A percentile compares a stretch with the other conserved stretches of the same genome.
These are phyloP conservation scores for Teunomyces stri DNA, from an alignment of 805 yeast genomes.

Conservation along the genomic window DNA sequence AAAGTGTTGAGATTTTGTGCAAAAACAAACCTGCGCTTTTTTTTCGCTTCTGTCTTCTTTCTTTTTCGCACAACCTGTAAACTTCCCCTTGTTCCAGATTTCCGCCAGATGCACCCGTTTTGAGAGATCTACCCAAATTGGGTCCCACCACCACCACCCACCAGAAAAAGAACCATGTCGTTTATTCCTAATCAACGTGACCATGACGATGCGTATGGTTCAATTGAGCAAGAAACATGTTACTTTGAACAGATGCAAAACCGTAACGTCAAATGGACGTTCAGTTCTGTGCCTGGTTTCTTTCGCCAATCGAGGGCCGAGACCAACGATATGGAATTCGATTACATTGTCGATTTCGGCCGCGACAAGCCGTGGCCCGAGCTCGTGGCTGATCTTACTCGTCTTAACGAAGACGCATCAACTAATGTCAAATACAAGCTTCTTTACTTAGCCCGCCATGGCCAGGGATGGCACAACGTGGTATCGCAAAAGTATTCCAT, in stretches of 20 bases:
- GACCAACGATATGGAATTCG: slow-evolving; percentile 23
- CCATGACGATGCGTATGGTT: slow-evolving; percentile 32
- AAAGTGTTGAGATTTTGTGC: slow-evolving; percentile 3
- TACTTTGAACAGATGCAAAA: slow-evolving; percentile 11
- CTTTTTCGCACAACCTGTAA: background rate
- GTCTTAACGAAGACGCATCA: slow-evolving; percentile 13
- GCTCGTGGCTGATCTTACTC: slow-evolving; percentile 10
- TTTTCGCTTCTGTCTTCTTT: no score
- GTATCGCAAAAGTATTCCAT: slow-evolving; percentile 21
- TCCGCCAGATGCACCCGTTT: background rate
- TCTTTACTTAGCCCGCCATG: slow-evolving; percentile 25
- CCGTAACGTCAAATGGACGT: slow-evolving; percentile 15
- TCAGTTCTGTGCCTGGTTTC: slow-evolving; percentile 24
- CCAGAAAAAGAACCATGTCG: background rate
- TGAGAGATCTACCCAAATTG: background rate
- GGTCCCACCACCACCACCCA: no score
- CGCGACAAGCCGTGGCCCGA: slow-evolving; percentile 17
- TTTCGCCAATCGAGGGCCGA: slow-evolving; percentile 19
- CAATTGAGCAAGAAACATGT: slow-evolving; percentile 17
- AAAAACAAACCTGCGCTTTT: background rate
- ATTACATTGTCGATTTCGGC: slow-evolving; percentile 21
- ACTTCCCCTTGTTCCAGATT: background rate
- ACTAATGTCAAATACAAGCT: slow-evolving; percentile 18
- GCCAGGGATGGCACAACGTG: slow-evolving; percentile 27
- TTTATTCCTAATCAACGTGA: slow-evolving; percentile 32